phyloP scores from a whole-genome alignment of 2,329 filamentous ascomycete genomes.

The Aspergillus sclerotialis region DNA sequence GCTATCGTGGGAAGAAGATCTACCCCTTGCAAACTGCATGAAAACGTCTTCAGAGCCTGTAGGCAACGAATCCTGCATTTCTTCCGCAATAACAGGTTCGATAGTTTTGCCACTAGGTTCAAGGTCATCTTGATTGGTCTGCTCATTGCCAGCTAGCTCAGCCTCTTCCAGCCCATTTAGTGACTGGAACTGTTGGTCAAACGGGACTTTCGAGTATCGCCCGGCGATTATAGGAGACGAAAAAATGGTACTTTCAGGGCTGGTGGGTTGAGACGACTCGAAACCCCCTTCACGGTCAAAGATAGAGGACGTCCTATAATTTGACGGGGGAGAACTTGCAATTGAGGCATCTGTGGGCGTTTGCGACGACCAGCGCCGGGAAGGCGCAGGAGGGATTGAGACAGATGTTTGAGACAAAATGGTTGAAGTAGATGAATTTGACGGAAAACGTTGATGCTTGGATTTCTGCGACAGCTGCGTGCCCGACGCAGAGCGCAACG shows the following conservation, averaged over 20 bases:
- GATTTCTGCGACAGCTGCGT: constrained; percentile 18
- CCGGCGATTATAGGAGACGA: constrained; percentile 58
- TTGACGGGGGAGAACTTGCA: constrained; percentile 74
- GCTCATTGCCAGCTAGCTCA: too few species aligned
- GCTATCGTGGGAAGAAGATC: constrained; percentile 74
- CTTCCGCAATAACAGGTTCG: constrained; percentile 33
- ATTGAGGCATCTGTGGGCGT: constrained; percentile 53
- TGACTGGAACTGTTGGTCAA: constrained; percentile 47
- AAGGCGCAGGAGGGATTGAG: constrained; percentile 47
- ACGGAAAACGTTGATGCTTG: constrained; percentile 30
- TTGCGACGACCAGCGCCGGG: constrained; percentile 28
- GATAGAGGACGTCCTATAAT: constrained; percentile 62
- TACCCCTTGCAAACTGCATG: constrained; percentile 26
- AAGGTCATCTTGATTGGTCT: constrained; percentile 8
- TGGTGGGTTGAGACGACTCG: constrained; percentile 69
- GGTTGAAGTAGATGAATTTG: constrained; percentile 45
- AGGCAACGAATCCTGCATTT: constrained; percentile 25
- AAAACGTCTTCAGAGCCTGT: constrained; percentile 16
- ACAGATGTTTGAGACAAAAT: constrained; percentile 58
- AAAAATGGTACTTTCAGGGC: constrained; percentile 66
- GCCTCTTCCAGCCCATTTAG: too few species aligned
- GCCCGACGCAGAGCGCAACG: constrained; percentile 25
- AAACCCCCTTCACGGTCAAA: constrained; percentile 66
- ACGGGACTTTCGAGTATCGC: constrained; percentile 52
- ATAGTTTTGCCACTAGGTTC: constrained; percentile 13